Evolutionary conservation across 108 stramenopile genomes (phyloP).

Genomic region (Fistulifera pelliculosa): DNA sequence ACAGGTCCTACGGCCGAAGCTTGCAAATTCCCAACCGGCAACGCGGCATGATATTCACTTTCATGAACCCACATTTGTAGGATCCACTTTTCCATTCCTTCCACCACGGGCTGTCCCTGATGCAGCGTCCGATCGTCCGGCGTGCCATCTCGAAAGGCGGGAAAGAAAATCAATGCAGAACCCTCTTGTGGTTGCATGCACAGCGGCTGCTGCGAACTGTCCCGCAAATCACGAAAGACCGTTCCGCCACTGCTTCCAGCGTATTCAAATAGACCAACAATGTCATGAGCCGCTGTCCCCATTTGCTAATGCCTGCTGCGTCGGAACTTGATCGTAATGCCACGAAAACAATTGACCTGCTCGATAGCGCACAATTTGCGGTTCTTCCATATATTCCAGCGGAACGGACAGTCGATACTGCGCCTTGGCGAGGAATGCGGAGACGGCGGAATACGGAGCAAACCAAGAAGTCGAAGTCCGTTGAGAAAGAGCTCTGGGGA

Average conservation of each 20-base stretch:
- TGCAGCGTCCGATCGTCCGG: conserved; percentile 75
- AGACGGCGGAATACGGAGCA: conserved; percentile 42
- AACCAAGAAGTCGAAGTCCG: conserved; percentile 82
- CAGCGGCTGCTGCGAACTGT: conserved; percentile 12
- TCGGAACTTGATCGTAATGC: conserved; percentile 73
- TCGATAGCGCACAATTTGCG: conserved; percentile 67
- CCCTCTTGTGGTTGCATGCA: conserved; percentile 67
- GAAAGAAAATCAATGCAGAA: conserved; percentile 77
- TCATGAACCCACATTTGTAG: conserved; percentile 69
- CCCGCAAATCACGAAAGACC: conserved; percentile 70
- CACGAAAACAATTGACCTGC: conserved; percentile 71
- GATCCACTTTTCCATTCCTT: conserved; percentile 70
- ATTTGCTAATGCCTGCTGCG: conserved; percentile 25
- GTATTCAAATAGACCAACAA: conserved; percentile 70
- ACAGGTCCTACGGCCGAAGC: conserved; percentile 14
- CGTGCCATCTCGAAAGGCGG: conserved; percentile 59
- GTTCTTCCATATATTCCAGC: conserved; percentile 71
- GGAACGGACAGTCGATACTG: conserved; percentile 33
- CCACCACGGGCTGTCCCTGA: conserved; percentile 64
- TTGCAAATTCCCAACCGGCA: conserved; percentile 54
- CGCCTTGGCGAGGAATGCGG: conserved; percentile 53
- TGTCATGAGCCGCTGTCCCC: conserved; percentile 75
- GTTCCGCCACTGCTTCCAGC: conserved; percentile 61
- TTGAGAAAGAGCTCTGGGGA: conserved; percentile 17
- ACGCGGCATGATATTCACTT: conserved; percentile 41